Evolutionary conservation across 1,284 basidiomycete species (phyloP).

Genomic region (Ceratobasidium sp.): DNA sequence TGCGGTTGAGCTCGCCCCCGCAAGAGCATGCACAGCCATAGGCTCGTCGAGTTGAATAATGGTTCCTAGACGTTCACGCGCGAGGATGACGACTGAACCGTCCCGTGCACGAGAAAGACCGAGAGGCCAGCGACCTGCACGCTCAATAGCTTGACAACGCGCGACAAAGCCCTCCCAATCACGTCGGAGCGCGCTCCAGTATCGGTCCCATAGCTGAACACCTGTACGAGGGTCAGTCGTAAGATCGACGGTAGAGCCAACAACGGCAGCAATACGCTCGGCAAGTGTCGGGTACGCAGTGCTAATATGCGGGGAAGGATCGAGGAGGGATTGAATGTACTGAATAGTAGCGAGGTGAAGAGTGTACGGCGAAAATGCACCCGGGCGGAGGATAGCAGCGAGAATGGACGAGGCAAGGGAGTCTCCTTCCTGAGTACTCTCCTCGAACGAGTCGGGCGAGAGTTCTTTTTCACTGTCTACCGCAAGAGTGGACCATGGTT

Average conservation of each 20-base stretch:
- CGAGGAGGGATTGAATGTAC: constrained; percentile 66
- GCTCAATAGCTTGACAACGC: constrained; percentile 85
- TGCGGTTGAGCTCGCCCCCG: constrained; percentile 19
- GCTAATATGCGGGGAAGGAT: constrained; percentile 67
- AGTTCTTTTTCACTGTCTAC: constrained; percentile 53
- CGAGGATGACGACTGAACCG: constrained; percentile 70
- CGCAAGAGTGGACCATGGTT: constrained; percentile 58
- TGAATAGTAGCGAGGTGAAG: constrained; percentile 82
- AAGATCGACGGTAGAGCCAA: constrained; percentile 83
- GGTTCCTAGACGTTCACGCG: constrained; percentile 78
- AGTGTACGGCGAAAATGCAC: constrained; percentile 84
- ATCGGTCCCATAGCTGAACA: constrained; percentile 77
- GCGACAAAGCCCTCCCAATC: constrained; percentile 96
- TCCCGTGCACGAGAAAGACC: constrained; percentile 65
- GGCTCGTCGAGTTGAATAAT: constrained; percentile 74
- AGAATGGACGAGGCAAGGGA: constrained; percentile 78
- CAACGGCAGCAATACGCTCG: constrained; percentile 82
- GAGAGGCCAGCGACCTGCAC: constrained; percentile 84
- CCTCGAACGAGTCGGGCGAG: constrained; percentile 85
- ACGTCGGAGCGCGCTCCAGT: constrained; percentile 83
- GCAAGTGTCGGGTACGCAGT: constrained; percentile 72
- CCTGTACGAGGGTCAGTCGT: constrained; percentile 81
- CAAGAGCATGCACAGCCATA: constrained; percentile 62
- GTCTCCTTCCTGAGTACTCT: constrained; percentile 55
- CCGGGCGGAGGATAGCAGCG: constrained; percentile 83